Percentiles rank a stretch among this genome's conserved stretches.
These are phyloP conservation scores for Blastocystis hominis DNA, from an alignment of 352 stramenopile species.

Conservation along the genomic window DNA sequence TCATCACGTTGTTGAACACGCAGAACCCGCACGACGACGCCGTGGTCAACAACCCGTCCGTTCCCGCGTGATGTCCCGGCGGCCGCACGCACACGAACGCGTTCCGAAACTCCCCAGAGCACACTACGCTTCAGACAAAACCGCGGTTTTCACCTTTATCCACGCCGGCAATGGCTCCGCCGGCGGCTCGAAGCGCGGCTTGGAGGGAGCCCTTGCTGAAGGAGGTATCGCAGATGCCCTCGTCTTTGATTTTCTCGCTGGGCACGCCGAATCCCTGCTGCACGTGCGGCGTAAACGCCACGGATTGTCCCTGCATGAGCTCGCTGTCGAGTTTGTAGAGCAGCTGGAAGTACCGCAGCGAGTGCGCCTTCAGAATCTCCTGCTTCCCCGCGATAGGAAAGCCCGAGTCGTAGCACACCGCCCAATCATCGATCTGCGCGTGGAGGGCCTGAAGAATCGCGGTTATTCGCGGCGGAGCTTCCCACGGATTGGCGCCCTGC, in stretches of 20 bases:
- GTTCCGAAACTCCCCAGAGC: constrained; percentile 63
- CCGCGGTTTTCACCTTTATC: constrained; percentile 63
- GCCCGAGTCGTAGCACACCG: constrained; percentile 67
- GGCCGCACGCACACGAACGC: constrained; percentile 79
- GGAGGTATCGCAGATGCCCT: constrained; percentile 68
- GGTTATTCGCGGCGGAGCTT: constrained; percentile 72
- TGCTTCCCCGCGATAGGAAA: constrained; percentile 73
- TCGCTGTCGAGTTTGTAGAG: constrained; percentile 72
- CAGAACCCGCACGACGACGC: constrained; percentile 76
- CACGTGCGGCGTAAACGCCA: constrained; percentile 68
- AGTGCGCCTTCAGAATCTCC: constrained; percentile 73
- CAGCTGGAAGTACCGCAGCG: constrained; percentile 75
- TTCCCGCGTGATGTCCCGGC: constrained; percentile 72
- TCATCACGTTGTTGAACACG: constrained; percentile 86
- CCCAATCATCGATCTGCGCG: constrained; percentile 62
- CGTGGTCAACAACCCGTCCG: constrained; percentile 62
- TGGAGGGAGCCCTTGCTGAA: constrained; percentile 72
- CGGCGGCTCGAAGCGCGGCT: constrained; percentile 70
- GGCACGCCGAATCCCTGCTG: constrained; percentile 61
- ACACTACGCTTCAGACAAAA: constrained; percentile 62
- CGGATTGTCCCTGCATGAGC: constrained; percentile 32
- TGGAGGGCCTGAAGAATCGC: constrained; percentile 68
- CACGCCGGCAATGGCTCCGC: constrained; percentile 72
- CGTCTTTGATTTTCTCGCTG: constrained; percentile 59
- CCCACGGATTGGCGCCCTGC: constrained; percentile 69